Conservation (phyloP, 2,329 filamentous ascomycete genomes). For the Chaetomiaceae sp. region DNA sequence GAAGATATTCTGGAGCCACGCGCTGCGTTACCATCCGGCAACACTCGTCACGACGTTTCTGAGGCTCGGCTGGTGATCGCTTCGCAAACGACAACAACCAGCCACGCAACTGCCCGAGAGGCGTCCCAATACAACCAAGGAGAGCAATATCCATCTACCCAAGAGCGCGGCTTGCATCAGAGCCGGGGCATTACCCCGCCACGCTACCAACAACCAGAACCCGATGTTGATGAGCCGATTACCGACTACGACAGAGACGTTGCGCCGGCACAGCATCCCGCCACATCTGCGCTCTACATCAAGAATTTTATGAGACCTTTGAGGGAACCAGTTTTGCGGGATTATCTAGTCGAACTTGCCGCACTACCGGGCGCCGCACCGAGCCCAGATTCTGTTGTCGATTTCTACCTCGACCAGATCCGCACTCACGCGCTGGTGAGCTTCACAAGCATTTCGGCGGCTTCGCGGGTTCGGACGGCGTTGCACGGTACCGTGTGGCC, state of each 20-base stretch:
- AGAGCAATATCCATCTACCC: background rate
- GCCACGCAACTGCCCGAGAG: background rate
- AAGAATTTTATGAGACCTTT: conserved; percentile 86
- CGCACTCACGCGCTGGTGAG: conserved; percentile 81
- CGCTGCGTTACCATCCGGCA: background rate
- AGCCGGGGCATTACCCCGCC: background rate
- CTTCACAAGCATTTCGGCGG: conserved; percentile 65
- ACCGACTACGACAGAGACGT: conserved; percentile 27
- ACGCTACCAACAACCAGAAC: background rate
- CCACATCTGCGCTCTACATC: conserved; percentile 79
- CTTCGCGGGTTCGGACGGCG: conserved; percentile 68
- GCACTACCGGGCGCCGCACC: conserved; percentile 49
- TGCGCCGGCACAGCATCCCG: conserved; percentile 61
- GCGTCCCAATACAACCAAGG: background rate
- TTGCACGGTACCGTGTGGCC: conserved; percentile 83
- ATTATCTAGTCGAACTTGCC: conserved; percentile 67
- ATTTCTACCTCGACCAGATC: conserved; percentile 78
- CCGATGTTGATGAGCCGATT: conserved; percentile 2
- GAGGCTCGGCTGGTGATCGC: background rate
- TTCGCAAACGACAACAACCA: background rate
- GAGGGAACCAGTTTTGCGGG: conserved; percentile 60
- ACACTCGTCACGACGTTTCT: background rate
- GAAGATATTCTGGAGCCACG: background rate
- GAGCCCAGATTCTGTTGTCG: conserved; percentile 53
- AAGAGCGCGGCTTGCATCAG: background rate